Evolutionary conservation across 495 filamentous ascomycete species (phyloP).

Genomic region (Aspergillus biplanus): DNA sequence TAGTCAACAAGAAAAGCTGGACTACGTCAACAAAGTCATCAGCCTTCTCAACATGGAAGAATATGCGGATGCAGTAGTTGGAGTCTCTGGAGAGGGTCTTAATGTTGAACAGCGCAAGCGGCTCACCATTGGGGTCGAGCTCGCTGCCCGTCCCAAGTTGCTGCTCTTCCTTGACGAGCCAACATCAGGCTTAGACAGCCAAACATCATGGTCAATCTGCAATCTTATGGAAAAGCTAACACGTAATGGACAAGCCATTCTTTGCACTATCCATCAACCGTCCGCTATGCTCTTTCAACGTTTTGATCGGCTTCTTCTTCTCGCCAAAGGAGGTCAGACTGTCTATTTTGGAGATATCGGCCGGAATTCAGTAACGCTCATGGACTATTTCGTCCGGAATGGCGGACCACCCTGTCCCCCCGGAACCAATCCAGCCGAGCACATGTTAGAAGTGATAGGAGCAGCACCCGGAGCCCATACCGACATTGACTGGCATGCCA

Average conservation of each 20-base stretch:
- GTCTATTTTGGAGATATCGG: constrained; percentile 70
- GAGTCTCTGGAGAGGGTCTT: constrained; percentile 54
- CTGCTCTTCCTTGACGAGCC: constrained; percentile 88
- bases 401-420: constrained; percentile 63
- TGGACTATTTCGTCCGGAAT: constrained; percentile 72
- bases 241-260: constrained; percentile 78
- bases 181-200: constrained; percentile 79
- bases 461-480: constrained; percentile 71
- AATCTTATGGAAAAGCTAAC: constrained; percentile 76
- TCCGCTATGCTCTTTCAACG: constrained; percentile 85
- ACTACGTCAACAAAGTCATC: constrained; percentile 90
- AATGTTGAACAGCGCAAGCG: constrained; percentile 88
- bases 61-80: constrained; percentile 36
- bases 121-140: constrained; percentile 81
- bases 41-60: constrained; percentile 80
- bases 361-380: constrained; percentile 65
- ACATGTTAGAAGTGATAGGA: constrained; percentile 84
- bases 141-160: constrained; percentile 78
- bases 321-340: constrained; percentile 71
- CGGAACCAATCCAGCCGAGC: constrained; percentile 80
- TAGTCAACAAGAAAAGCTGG: constrained; percentile 77
- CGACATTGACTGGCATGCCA: constrained; percentile 71
- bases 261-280: constrained; percentile 90
- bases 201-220: constrained; percentile 82
- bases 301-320: constrained; percentile 80